These are phyloP conservation scores for Jatropha multifida DNA, from an alignment of 441 rosid species.

Conservation along the genomic window DNA sequence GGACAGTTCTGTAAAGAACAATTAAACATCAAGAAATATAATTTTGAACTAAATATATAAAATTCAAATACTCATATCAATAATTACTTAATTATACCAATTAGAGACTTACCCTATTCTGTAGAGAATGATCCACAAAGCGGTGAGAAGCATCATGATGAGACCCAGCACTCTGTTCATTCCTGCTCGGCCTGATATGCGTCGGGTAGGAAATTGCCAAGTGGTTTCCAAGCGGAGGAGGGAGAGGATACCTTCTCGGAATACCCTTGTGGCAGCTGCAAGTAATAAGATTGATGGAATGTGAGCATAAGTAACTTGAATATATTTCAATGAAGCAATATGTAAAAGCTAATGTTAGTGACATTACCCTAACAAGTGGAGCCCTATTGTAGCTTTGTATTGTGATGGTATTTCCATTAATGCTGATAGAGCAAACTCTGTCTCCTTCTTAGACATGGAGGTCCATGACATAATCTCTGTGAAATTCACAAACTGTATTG, in stretches of 20 bases:
- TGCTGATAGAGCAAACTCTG: slow-evolving; percentile 82
- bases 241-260: slow-evolving; percentile 27
- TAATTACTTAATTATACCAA: background rate
- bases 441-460: slow-evolving; percentile 52
- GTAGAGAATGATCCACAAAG: slow-evolving; percentile 4
- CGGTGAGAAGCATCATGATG: slow-evolving; percentile 12
- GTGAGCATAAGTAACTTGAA: background rate
- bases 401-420: slow-evolving; percentile 95
- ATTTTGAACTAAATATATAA: background rate
- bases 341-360: background rate
- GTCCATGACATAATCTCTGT: slow-evolving; percentile 69
- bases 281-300: background rate
- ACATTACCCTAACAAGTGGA: slow-evolving; percentile 66
- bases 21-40: background rate
- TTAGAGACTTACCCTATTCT: slow-evolving; percentile 17
- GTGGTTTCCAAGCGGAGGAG: slow-evolving; percentile 32
- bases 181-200: slow-evolving; percentile 3
- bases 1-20: slow-evolving; percentile 26
- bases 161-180: slow-evolving; percentile 16
- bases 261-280: slow-evolving; percentile 36
- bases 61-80: background rate
- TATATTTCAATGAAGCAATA: background rate
- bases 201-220: background rate
- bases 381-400: slow-evolving; percentile 76
- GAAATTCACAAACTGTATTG: slow-evolving; percentile 81